Base-by-base conservation (phyloP, 306 rosid species). In the Astragalus glycyphyllos region DNA sequence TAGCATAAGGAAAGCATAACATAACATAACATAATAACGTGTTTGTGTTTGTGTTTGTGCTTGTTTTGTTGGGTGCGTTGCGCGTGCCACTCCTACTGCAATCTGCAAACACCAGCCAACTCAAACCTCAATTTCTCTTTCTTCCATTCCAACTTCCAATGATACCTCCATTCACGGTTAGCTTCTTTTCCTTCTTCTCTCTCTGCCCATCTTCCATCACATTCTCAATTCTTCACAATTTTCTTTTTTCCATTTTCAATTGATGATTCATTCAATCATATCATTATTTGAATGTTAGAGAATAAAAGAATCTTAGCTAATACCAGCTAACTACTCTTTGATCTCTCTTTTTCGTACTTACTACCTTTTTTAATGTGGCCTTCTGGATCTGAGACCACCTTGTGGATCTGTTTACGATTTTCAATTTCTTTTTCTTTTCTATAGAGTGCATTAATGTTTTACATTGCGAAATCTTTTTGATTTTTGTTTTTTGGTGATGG, bases 331-430 rank as follows among this genome's bases (percentile, higher is more conserved):
- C 41, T 14, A 16, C 0, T 47, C 42, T 53, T 58, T 79, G 73
- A 77, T 77, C 77, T 68, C 71, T 40, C 34, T 59, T 5, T 20
- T 4, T 5, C 8, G 9, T 48, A n/a, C 51, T 57, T 9, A 15
- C 5, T 66, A 6, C 23, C 2, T 14, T 72, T 61, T 58, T 46
- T 13, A 68, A 26, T 31, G 50, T 16, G 49, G 32, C 56, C 70
- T 61, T 56, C 55, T 63, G 85, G 78, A 83, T 82, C 80, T 77
- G 77, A 55, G 20, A 14, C 70, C 45, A 38, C 37, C 26, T 54
- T 46, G 17, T 38, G 35, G 75, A 72, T 80, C 76, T 67, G 62
- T 63, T 14, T 63, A 26, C 3, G 15, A 49, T 26, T 66, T 44
- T 8, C 4, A 11, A 23, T 32, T 34, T 64, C 0, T 57, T 4